Conservation (phyloP, 2,329 filamentous ascomycete genomes). For the Trichoderma citrinoviride region DNA sequence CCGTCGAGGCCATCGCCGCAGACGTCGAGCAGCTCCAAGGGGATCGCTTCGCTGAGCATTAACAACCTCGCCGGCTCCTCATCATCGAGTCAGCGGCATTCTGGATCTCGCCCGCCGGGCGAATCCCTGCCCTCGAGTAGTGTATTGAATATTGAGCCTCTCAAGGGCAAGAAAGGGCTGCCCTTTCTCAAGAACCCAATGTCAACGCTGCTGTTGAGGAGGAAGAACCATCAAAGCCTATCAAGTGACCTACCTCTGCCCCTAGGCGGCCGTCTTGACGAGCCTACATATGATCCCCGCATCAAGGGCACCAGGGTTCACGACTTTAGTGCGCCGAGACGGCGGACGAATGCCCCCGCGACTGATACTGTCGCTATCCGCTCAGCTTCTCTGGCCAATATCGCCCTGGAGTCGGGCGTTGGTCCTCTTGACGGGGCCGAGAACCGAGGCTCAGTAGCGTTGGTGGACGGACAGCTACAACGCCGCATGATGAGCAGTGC, state of each 20-base stretch:
- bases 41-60: slow-evolving; percentile 46
- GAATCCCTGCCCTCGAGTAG: slow-evolving; percentile 30
- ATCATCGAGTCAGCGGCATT: slow-evolving; percentile 42
- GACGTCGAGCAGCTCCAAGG: slow-evolving; percentile 32
- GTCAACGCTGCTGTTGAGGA: slow-evolving; percentile 56
- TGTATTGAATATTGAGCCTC: slow-evolving; percentile 34
- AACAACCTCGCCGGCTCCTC: slow-evolving; percentile 43
- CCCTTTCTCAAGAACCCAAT: slow-evolving; percentile 60
- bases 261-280: slow-evolving; percentile 40
- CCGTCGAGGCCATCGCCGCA: slow-evolving; percentile 32
- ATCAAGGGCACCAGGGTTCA: slow-evolving; percentile 64
- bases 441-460: neutral
- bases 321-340: slow-evolving; percentile 62
- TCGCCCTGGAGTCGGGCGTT: slow-evolving; percentile 24
- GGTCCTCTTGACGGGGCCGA: neutral
- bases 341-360: slow-evolving; percentile 35
- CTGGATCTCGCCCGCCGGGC: slow-evolving; percentile 30
- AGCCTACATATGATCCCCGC: slow-evolving; percentile 57
- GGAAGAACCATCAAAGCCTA: slow-evolving; percentile 51
- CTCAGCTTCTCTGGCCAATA: slow-evolving; percentile 22
- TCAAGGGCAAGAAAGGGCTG: slow-evolving; percentile 52
- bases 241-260: slow-evolving; percentile 45
- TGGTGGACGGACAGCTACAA: neutral
- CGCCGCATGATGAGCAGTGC: slow-evolving; percentile 32
- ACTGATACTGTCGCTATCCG: slow-evolving; percentile 23